A percentile compares a stretch with the other conserved stretches of the same genome.
These are phyloP conservation scores for Hypocrella siamensis DNA, from an alignment of 2,329 filamentous ascomycete genomes.

Conservation along the genomic window DNA sequence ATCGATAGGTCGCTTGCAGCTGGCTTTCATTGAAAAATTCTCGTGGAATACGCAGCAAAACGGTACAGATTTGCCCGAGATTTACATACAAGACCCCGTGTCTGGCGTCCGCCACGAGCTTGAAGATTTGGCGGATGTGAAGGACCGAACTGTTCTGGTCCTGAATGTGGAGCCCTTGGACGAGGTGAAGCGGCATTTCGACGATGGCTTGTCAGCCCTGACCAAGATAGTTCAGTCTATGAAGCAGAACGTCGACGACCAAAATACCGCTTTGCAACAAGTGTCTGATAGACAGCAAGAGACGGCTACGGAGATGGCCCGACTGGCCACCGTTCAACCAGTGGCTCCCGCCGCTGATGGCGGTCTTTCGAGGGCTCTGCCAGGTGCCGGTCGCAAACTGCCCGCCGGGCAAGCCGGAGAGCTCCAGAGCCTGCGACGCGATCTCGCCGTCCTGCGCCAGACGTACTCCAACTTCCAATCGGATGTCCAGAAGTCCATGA, in stretches of 20 bases:
- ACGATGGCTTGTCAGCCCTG: constrained; percentile 73
- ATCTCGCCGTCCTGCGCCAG: constrained; percentile 81
- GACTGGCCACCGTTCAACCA: constrained; percentile 31
- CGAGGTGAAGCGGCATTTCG: constrained; percentile 91
- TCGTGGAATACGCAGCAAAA: constrained; percentile 97
- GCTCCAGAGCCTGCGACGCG: constrained; percentile 67
- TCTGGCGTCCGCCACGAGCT: constrained; percentile 95
- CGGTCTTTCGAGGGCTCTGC: constrained; percentile 15
- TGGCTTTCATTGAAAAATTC: constrained; percentile 98
- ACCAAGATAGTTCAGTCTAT: constrained; percentile 75
- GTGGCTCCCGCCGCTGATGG: constrained; percentile 25
- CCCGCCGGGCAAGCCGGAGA: constrained; percentile 55
- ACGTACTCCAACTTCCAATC: constrained; percentile 85
- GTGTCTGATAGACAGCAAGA: constrained; percentile 88
- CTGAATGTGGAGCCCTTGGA: constrained; percentile 86
- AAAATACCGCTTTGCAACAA: constrained; percentile 64
- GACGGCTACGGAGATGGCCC: constrained; percentile 71
- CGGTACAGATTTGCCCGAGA: constrained; percentile 82
- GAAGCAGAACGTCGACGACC: constrained; percentile 68
- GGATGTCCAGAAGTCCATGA: constrained; percentile 80
- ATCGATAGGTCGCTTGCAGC: constrained; percentile 73
- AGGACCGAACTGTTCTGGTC: constrained; percentile 87
- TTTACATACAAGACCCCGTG: constrained; percentile 91
- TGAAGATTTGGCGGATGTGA: constrained; percentile 84
- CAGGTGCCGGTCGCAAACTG: constrained; percentile 24